Evolutionary conservation across 805 yeast genomes (phyloP), one percentile per base, ranked within the genome.

Genomic region (Sugiyamaella americana): DNA sequence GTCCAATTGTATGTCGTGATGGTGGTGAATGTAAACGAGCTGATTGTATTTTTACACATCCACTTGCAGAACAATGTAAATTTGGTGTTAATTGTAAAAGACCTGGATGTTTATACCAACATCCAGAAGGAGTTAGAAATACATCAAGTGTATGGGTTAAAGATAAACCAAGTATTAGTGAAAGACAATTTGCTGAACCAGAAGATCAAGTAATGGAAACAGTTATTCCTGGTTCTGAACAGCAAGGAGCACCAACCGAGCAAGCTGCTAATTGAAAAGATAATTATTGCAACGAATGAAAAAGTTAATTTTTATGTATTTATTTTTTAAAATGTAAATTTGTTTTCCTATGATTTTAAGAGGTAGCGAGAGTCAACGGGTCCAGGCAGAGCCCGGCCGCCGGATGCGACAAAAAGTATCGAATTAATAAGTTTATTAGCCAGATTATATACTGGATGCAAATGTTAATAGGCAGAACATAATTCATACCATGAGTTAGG

Each of bases 1-100:
- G 85, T 5, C 72, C 76, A 5, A 77, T 80, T 23, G 66, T 85
- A 51, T 88, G 97, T 63, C 85, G 95, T 60, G 86, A 81, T 24
- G 96, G 96, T 21, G 76, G 77, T 22, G 73, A 72, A 41, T 88
- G 97, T 69, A 74, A 78, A 17, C 78, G 95, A 64, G 70, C 78
- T 41, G 93, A 88, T 63, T 88, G 97, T 68, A 71, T 75, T 42
- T 88, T 87, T 64, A 74, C 84, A 18, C 97, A 88, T 64, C 95
- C 95, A 37, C 69, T 86, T 35, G 73, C 73, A 52, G 89, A 83
- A 59, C 81, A 75, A 44, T 88, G 97, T 69, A 84, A 83, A 57
- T 88, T 80, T 65, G 94, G 87, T 11, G 71, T 72, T 48, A 77
- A 78, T 51, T 88, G 97, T 68, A 77, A 73, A 56, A 87, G 86